phyloP scores from a whole-genome alignment of 169 alveolate genomes.

The Plasmodium chabaudi region DNA sequence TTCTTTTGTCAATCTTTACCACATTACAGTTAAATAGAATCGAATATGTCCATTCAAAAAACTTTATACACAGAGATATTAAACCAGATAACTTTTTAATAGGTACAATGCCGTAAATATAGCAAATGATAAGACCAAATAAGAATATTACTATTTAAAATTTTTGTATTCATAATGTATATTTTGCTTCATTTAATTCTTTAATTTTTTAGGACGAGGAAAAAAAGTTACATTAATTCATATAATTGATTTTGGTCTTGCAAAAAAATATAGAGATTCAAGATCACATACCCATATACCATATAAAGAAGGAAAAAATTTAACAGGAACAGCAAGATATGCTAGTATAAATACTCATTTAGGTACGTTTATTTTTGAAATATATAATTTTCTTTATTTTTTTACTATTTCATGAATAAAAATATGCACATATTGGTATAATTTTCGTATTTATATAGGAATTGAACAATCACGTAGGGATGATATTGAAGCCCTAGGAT shows the following conservation, averaged over 20 bases:
- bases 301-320: conserved; percentile 96
- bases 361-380: conserved; percentile 85
- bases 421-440: not conserved
- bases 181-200: not conserved
- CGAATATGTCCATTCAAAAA: conserved; percentile 95
- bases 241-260: conserved; percentile 96
- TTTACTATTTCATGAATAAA: not conserved
- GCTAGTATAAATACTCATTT: conserved; percentile 98
- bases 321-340: conserved; percentile 99
- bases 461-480: conserved; percentile 98
- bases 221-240: conserved; percentile 91
- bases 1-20: not conserved
- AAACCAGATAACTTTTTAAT: conserved; percentile 98
- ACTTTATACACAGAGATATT: conserved; percentile 97
- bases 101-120: conserved; percentile 81
- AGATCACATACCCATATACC: conserved; percentile 98
- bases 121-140: not conserved
- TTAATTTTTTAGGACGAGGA: conserved; percentile 86
- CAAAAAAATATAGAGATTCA: conserved; percentile 96
- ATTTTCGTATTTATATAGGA: conserved; percentile 8
- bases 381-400: not conserved
- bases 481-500: conserved; percentile 99
- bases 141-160: not conserved
- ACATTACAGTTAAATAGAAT: conserved; percentile 90
- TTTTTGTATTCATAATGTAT: not conserved